Base-by-base conservation (phyloP, 2,329 filamentous ascomycete species). In the Aschersonia sp. region DNA sequence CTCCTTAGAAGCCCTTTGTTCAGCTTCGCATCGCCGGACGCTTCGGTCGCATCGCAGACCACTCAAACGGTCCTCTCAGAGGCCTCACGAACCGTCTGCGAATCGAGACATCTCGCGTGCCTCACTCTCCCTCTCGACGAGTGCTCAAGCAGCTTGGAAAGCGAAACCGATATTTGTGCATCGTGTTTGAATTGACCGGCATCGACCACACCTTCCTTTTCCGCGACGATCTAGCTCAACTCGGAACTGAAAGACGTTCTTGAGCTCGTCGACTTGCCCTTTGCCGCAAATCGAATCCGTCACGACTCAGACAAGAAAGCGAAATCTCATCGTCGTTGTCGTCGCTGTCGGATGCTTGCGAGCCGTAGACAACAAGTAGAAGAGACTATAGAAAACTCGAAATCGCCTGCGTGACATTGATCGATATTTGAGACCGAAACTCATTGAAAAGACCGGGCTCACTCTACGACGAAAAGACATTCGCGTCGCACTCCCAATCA, bases 181-280 rank as follows among this genome's bases (percentile, higher is more conserved):
- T 51, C 45, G 31, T 45, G 45, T 46, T 48, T 48, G 49, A 46
- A 50, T 43, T 48, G 46, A 52, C 47, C 52, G 55, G 58, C 56
- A 49, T 55, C 59, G 55, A 58, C 55, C 20, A 20, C 20, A 20
- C 20, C 52, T 54, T 48, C 50, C 40, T 50, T 44, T 55, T 31
- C 30, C 6, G 45, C 47, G 43, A 47, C 61, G 56, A 59, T 51
- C 51, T 54, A 56, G 56, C 56, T 54, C 53, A 60, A 60, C 45
- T 28, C 45, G 32, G 62, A 64, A 67, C 66, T 69, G 66, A 58
- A 68, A 69, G 50, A 69, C 66, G 67, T 67, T 67, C 57, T 55
- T 61, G 53, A 52, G 54, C 43, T 54, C 49, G 51, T 65, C 61
- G 58, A 58, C 54, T 53, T 55, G 30, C 45, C 43, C 56, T 7